Evolutionary conservation across 306 rosid genomes (phyloP).

Genomic region (Glycine latifolia): DNA sequence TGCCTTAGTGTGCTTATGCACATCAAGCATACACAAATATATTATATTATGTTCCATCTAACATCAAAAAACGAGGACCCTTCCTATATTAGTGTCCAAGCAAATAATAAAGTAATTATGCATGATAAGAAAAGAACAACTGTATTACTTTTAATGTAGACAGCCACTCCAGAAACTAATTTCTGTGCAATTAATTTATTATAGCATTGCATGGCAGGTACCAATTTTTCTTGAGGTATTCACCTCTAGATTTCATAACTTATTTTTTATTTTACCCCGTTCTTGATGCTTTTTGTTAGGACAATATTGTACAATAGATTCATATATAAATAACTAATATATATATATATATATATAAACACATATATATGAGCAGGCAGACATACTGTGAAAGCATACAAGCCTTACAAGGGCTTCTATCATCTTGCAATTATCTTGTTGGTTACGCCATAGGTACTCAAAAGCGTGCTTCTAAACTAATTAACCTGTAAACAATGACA

Average conservation of each 20-base stretch:
- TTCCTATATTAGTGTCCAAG: slow-evolving; percentile 15
- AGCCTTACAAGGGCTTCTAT: slow-evolving; percentile 12
- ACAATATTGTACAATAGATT: slow-evolving; percentile 31
- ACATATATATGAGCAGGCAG: slow-evolving; percentile 30
- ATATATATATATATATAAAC: too few relatives aligned
- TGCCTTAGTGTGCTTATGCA: slow-evolving; percentile 12
- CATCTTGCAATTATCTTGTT: slow-evolving; percentile 42
- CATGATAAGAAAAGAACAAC: slow-evolving; percentile 18
- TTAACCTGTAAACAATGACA: slow-evolving; percentile 50
- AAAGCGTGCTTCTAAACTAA: not conserved
- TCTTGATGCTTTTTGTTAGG: slow-evolving; percentile 23
- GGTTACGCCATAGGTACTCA: slow-evolving; percentile 24
- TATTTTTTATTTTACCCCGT: not conserved
- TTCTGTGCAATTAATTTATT: slow-evolving; percentile 4
- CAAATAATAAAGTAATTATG: slow-evolving; percentile 9
- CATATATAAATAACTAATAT: not conserved
- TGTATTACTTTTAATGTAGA: slow-evolving; percentile 12
- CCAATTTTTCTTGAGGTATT: slow-evolving; percentile 5
- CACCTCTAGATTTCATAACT: slow-evolving; percentile 2
- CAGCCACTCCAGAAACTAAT: slow-evolving; percentile 6
- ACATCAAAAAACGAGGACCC: slow-evolving; percentile 11
- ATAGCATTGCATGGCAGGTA: not conserved
- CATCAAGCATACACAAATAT: slow-evolving; percentile 1
- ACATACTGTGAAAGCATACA: slow-evolving; percentile 43
- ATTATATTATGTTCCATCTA: slow-evolving; percentile 4